Evolutionary conservation across 768 basidiomycete species (phyloP), one percentile per base, ranked within the genome.

Genomic region (Saitozyma podzolica): DNA sequence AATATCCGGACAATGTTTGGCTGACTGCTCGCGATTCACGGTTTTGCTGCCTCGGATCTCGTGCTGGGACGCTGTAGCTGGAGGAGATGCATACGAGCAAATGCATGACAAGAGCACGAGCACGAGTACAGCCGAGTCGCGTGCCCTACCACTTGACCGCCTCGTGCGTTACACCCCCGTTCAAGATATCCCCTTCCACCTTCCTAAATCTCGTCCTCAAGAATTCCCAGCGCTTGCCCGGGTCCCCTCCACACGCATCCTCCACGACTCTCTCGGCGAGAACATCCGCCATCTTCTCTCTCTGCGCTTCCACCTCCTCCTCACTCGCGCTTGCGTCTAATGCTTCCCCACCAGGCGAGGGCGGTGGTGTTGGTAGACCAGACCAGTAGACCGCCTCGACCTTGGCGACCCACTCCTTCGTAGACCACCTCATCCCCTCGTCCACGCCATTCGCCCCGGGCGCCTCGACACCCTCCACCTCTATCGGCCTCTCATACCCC

Each of bases 311-410:
- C 53, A 14, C 56, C 42, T 40, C 47, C 8, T 59, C 47, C 16
- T 55, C 59, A 19, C 53, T 54, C 59, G 47, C 9, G 40, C n/a
- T 40, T 37, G 45, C 50, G 3, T 52, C n/a, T 3, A 47, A 17
- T 13, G n/a, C 37, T 10, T 58, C 59, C 20, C 53, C 2, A 50
- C 19, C 51, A 8, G 83, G 83, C n/a, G 83, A 82, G 29, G 80
- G 77, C 16, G 83, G 84, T 40, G 85, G 84, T 4, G 83, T 84
- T 2, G 82, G 82, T 51, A 82, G 66, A 16, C 54, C 61, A 42
- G 57, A 78, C 93, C 93, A 95, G 76, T 96, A 97, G 51, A 86
- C 84, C 61, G 83, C 84, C 78, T 96, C 94, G 41, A 94, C 91
- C 66, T 82, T 84, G 69, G 83, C 83, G 42, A 88, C 88, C 91